Conservation (phyloP, 2,329 filamentous ascomycete genomes). For the Fusarium brachygibbosum region DNA sequence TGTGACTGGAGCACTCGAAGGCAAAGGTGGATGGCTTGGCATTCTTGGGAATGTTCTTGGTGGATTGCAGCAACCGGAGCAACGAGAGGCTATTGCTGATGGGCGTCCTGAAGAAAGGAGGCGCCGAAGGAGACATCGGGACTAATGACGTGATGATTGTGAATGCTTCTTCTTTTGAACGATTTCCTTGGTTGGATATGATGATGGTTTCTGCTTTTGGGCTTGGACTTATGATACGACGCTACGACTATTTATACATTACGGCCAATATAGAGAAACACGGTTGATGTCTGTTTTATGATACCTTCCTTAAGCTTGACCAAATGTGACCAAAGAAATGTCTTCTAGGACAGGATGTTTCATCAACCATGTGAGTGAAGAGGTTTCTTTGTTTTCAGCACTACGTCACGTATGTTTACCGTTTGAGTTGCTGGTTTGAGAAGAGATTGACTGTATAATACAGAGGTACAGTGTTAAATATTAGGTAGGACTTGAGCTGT, state of each 20-base stretch:
- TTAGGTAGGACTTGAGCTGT: not conserved
- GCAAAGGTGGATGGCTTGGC: constrained; percentile 51
- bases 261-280: constrained; percentile 48
- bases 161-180: constrained; percentile 21
- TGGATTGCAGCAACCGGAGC: constrained; percentile 32
- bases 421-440: not conserved
- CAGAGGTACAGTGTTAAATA: not conserved
- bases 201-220: constrained; percentile 31
- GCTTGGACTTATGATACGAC: constrained; percentile 41
- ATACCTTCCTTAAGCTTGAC: not conserved
- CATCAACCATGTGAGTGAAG: not conserved
- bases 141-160: constrained; percentile 47
- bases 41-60: constrained; percentile 52
- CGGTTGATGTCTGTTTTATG: constrained; percentile 29
- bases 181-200: constrained; percentile 38
- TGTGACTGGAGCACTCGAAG: constrained; percentile 50
- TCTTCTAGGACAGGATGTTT: not conserved
- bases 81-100: constrained; percentile 32
- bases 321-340: not conserved
- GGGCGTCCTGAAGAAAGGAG: constrained; percentile 37
- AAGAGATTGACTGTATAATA: not conserved
- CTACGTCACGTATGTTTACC: not conserved
- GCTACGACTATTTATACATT: constrained; percentile 46
- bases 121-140: constrained; percentile 27
- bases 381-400: not conserved